phyloP scores from a whole-genome alignment of 495 filamentous ascomycete species.

The Aeminium ludgeri region DNA sequence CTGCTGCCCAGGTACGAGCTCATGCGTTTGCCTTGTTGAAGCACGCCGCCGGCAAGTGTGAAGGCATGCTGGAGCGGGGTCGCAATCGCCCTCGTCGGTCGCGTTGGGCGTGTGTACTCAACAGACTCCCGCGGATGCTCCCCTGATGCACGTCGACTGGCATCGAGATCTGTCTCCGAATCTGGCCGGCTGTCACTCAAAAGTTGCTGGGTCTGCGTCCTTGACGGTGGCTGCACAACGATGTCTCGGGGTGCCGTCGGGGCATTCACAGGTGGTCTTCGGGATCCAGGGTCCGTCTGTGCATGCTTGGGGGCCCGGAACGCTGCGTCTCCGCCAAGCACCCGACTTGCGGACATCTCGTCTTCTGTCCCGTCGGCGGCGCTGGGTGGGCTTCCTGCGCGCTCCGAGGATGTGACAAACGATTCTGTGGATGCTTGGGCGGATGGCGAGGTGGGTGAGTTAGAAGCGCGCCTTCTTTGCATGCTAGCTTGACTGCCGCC shows the following conservation, averaged over 20 bases:
- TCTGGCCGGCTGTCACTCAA: neutral
- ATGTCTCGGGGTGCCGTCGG: no score
- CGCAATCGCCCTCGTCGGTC: slow-evolving; percentile 39
- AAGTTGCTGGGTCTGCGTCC: neutral
- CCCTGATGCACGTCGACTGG: no score
- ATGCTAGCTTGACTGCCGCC: slow-evolving; percentile 12
- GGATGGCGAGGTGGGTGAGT: slow-evolving; percentile 37
- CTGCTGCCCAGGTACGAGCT: slow-evolving; percentile 74
- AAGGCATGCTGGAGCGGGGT: slow-evolving; percentile 68
- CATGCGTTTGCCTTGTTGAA: slow-evolving; percentile 60
- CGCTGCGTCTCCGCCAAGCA: slow-evolving; percentile 69
- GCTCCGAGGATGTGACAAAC: slow-evolving; percentile 21
- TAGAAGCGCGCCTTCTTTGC: slow-evolving; percentile 8
- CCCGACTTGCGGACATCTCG: slow-evolving; percentile 63
- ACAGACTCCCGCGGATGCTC: no score
- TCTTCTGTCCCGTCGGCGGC: neutral
- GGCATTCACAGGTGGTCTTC: slow-evolving; percentile 23
- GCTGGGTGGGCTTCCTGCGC: slow-evolving; percentile 1
- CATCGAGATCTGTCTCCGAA: no score
- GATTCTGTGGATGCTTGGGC: slow-evolving; percentile 66
- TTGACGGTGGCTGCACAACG: slow-evolving; percentile 2
- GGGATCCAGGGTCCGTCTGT: no score
- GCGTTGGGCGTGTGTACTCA: no score
- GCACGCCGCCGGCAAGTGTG: slow-evolving; percentile 68
- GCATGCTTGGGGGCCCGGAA: slow-evolving; percentile 51